phyloP scores from a whole-genome alignment of 2,329 filamentous ascomycete genomes.

The Blastomyces silverae region DNA sequence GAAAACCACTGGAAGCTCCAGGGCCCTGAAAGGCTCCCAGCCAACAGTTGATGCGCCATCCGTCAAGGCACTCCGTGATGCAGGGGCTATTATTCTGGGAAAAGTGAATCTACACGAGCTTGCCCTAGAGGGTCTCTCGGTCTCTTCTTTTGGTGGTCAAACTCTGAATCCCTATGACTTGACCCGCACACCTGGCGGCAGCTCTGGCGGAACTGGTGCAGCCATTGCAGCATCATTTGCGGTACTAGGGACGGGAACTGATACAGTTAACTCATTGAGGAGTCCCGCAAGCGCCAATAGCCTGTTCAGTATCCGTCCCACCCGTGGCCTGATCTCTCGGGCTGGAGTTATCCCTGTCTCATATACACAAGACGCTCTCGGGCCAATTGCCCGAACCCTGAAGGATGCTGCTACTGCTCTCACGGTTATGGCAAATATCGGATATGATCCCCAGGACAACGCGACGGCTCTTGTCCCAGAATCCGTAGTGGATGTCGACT shows the following conservation, averaged over 20 bases:
- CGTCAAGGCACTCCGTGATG: conserved; percentile 45
- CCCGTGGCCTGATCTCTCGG: conserved; percentile 47
- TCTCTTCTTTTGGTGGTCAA: conserved; percentile 58
- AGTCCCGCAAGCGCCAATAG: conserved; percentile 57
- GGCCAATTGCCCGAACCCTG: conserved; percentile 49
- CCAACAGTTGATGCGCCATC: conserved; percentile 45
- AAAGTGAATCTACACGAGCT: conserved; percentile 59
- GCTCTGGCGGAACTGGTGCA: conserved; percentile 57
- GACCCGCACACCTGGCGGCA: conserved; percentile 58
- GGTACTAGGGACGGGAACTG: conserved; percentile 53
- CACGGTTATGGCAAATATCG: conserved; percentile 49
- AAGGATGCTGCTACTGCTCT: conserved; percentile 48
- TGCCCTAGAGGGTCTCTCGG: conserved; percentile 56
- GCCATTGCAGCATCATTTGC: conserved; percentile 54
- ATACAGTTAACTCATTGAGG: conserved; percentile 57
- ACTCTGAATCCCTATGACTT: conserved; percentile 61
- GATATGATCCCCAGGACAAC: conserved; percentile 39
- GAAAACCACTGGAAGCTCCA: conserved; percentile 52
- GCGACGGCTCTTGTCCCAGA: conserved; percentile 36
- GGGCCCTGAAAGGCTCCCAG: conserved; percentile 46
- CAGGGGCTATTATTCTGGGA: conserved; percentile 53
- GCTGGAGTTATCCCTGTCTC: conserved; percentile 52
- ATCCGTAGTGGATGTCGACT: conserved; percentile 42
- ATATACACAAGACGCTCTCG: conserved; percentile 51
- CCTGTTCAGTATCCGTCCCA: conserved; percentile 55